phyloP scores from a whole-genome alignment of 164 flowering plant species.

The Santalum album region DNA sequence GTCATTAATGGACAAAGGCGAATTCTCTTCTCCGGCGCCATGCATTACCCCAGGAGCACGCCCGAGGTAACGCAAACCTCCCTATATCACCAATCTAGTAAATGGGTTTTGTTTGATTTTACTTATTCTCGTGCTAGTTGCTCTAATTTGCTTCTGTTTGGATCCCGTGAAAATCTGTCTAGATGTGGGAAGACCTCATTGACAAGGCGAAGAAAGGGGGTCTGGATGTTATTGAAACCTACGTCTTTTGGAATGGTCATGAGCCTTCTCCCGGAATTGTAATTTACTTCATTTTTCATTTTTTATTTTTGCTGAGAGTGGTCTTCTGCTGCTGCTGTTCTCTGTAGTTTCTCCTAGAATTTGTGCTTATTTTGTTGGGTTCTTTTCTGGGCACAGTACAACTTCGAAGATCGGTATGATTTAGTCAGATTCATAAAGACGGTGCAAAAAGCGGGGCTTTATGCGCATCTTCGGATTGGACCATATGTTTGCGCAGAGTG shows the following conservation, averaged over 20 bases:
- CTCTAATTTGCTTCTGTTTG: conserved; percentile 1
- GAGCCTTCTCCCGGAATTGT: conserved; percentile 70
- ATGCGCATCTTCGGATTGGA: conserved; percentile 81
- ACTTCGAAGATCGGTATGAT: conserved; percentile 81
- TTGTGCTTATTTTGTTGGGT: neutral
- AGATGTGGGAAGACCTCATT: conserved; percentile 89
- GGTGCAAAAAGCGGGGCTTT: conserved; percentile 70
- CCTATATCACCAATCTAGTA: neutral
- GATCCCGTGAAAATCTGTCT: conserved; percentile 6
- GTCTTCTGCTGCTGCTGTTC: neutral
- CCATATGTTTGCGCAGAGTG: conserved; percentile 92
- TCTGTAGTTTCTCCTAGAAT: neutral
- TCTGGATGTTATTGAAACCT: conserved; percentile 69
- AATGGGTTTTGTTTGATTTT: neutral
- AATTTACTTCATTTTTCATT: conserved; percentile 4
- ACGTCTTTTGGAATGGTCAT: conserved; percentile 83
- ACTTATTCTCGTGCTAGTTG: neutral
- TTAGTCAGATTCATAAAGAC: conserved; percentile 70
- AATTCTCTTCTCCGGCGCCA: conserved; percentile 52
- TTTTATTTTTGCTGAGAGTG: neutral
- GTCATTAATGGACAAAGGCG: conserved; percentile 45
- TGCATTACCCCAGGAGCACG: conserved; percentile 63
- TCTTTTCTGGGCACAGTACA: conserved; percentile 35
- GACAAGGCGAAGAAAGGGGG: conserved; percentile 79
- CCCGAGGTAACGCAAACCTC: conserved; percentile 43